phyloP scores from a whole-genome alignment of 2,329 filamentous ascomycete genomes.

The Thermoascus crustaceus region DNA sequence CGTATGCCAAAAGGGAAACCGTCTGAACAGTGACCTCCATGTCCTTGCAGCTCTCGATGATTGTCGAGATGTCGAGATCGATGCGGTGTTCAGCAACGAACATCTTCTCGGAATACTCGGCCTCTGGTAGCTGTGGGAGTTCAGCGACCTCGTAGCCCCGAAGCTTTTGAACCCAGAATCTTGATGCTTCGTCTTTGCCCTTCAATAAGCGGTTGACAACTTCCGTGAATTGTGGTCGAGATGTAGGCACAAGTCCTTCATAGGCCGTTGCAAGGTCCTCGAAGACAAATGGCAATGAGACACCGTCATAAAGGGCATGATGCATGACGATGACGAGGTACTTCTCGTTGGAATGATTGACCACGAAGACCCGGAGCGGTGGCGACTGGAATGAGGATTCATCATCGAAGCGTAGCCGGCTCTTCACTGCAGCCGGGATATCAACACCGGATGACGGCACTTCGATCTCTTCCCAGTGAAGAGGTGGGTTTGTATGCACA shows the following conservation, averaged over 20 bases:
- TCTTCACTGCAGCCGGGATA: conserved; percentile 8
- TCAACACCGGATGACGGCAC: conserved; percentile 10
- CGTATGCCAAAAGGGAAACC: conserved; percentile 21
- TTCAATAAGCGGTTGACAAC: conserved; percentile 48
- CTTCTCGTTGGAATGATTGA: conserved; percentile 17
- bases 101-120: conserved; percentile 9
- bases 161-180: conserved; percentile 18
- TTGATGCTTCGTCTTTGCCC: conserved; percentile 37
- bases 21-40: conserved; percentile 25
- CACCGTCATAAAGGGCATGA: conserved; percentile 81
- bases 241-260: conserved; percentile 17
- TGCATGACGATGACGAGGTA: conserved; percentile 59
- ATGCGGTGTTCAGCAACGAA: conserved; percentile 13
- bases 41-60: conserved; percentile 15
- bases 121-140: conserved; percentile 11
- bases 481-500: conserved; percentile 16
- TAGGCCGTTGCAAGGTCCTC: conserved; percentile 60
- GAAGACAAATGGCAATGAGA: conserved; percentile 67
- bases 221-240: conserved; percentile 25
- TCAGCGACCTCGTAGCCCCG: conserved; percentile 14
- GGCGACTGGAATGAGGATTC: conserved; percentile 15
- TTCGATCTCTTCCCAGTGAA: conserved; percentile 15
- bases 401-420: conserved; percentile 11
- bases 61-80: conserved; percentile 10
- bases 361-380: conserved; percentile 30